Percentiles rank a stretch among this genome's conserved stretches.
phyloP scores from a whole-genome alignment of 257 asterid species.

The Ballota nigra region DNA sequence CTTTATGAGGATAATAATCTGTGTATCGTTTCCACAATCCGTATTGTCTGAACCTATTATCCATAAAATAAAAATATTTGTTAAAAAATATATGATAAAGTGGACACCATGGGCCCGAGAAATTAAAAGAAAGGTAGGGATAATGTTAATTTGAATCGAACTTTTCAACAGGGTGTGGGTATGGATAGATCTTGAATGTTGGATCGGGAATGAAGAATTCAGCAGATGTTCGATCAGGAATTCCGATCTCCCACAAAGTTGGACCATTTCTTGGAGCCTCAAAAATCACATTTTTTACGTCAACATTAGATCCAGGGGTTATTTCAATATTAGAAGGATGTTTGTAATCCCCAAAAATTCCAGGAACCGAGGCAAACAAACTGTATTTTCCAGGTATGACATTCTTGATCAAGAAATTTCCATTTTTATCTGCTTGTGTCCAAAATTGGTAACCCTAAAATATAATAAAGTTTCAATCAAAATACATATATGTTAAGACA shows the following conservation, averaged over 20 bases:
- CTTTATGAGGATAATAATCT: constrained; percentile 35
- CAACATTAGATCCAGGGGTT: constrained; percentile 32
- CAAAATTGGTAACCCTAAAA: constrained; percentile 68
- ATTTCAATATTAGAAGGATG: constrained; percentile 33
- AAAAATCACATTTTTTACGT: constrained; percentile 33
- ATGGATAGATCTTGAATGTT: constrained; percentile 27
- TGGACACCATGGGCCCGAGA: no score
- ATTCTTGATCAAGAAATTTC: constrained; percentile 43
- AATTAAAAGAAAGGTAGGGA: not conserved
- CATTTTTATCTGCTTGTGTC: constrained; percentile 40
- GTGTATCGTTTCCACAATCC: constrained; percentile 60
- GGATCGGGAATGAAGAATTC: constrained; percentile 61
- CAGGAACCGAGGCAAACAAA: constrained; percentile 54
- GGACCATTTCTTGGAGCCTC: constrained; percentile 55
- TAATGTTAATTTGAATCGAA: not conserved
- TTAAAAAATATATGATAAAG: not conserved
- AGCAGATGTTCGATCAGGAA: constrained; percentile 61
- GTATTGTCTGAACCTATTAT: constrained; percentile 53
- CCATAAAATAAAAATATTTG: not conserved
- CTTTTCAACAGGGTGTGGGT: constrained; percentile 26
- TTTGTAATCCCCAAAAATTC: constrained; percentile 60
- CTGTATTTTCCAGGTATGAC: constrained; percentile 52
- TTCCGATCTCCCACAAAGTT: constrained; percentile 78
- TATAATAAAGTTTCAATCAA: not conserved
- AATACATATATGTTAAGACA: not conserved